A percentile compares a stretch with the other conserved stretches of the same genome.
Conservation (phyloP, 1,139 yeast genomes). For the Blastobotrys ciferrii region DNA sequence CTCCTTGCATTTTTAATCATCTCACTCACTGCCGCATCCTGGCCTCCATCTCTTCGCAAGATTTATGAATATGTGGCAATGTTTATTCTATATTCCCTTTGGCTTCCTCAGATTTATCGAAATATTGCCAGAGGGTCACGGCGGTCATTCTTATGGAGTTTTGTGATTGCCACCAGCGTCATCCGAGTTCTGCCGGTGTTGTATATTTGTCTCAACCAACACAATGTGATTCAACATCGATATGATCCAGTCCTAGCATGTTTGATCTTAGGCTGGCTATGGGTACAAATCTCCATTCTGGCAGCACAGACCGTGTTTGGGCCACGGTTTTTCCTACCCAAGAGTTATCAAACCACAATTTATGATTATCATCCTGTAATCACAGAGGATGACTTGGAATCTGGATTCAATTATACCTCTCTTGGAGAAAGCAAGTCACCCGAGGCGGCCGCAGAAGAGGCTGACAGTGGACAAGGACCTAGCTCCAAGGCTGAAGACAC, state of each 20-base stretch:
- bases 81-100: constrained; percentile 61
- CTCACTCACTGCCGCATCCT: constrained; percentile 55
- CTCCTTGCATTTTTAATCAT: constrained; percentile 60
- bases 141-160: constrained; percentile 65
- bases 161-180: constrained; percentile 62
- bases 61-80: constrained; percentile 57
- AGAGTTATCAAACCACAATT: constrained; percentile 67
- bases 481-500: constrained; percentile 13
- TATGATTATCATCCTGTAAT: constrained; percentile 78
- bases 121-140: constrained; percentile 71
- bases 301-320: constrained; percentile 66
- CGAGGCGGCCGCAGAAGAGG: constrained; percentile 32
- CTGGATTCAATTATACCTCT: constrained; percentile 46
- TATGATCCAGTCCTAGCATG: constrained; percentile 51
- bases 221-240: constrained; percentile 53
- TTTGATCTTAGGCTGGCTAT: constrained; percentile 39
- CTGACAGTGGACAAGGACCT: too few relatives aligned
- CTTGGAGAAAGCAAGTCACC: too few relatives aligned
- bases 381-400: constrained; percentile 59
- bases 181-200: constrained; percentile 63
- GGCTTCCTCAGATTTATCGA: constrained; percentile 90
- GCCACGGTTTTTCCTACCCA: constrained; percentile 81
- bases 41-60: constrained; percentile 60
- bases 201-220: constrained; percentile 51
- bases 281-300: constrained; percentile 54